Base-by-base conservation (phyloP, 2,329 filamentous ascomycete genomes). In the Coniochaeta pulveracea region DNA sequence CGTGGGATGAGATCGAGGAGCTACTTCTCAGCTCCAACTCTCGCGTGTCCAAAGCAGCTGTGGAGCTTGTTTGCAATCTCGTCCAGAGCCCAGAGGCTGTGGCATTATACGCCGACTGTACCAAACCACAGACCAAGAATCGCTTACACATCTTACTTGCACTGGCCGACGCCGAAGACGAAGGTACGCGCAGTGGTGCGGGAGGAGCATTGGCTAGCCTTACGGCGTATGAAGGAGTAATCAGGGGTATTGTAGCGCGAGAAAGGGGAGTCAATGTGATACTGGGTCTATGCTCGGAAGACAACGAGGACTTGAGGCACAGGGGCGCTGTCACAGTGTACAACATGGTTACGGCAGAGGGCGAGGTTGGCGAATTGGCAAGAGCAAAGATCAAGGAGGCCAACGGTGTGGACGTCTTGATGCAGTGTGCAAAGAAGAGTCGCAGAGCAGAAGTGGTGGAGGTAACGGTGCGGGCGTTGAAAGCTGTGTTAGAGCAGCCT, bases 51-150 rank as follows among this genome's bases (percentile, higher is more conserved):
- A 83, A 89, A 33, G 89, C 89, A 1, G 74, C 85, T 1, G 83
- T 85, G 17, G 88, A 98, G 54, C 68, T 98, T 3, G 67, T 95
- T 15, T 98, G 91, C 60, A 98, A 98, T 48, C 67, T 98, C 11
- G 80, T 85, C 50, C 77, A 80, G 36, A 68, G 68, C 2, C 72
- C 77, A 0, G 67, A 76, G 22, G 80, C 79, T 12, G 66, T 83
- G 3, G 65, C 70, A 2, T 66, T 81, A 18, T 89, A 85, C 45
- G 79, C 76, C 0, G 79, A 82, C 37, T 70, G 66, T 9, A 73
- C 69, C 4, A 66, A 70, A 17, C 15, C 38, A 4, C 71, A 80
- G 39, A 82, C 85, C 0, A 72, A 69, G 17, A 77, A 84, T 34
- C 70, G 89, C 1, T 57, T 96, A 26, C 81, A 93, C 49, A 76